A percentile compares a stretch with the other conserved stretches of the same genome.
Evolutionary conservation across 2,329 filamentous ascomycete species (phyloP).

Genomic region (Coniosporium uncinatum): DNA sequence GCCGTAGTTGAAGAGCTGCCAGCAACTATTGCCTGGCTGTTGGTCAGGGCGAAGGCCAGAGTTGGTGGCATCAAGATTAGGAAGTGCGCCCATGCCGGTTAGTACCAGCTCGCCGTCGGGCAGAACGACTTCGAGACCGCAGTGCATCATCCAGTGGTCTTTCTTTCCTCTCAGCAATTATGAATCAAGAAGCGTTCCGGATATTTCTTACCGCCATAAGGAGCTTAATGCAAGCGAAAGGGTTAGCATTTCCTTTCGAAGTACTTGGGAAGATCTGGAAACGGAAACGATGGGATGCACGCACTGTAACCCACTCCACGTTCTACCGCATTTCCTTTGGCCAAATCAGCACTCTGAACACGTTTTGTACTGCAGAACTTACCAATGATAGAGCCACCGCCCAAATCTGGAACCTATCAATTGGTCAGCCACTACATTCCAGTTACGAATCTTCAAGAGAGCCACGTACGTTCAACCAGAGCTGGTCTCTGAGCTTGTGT

Average conservation of each 20-base stretch:
- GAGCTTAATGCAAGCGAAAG: too few relatives aligned
- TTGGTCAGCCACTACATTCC: too few relatives aligned
- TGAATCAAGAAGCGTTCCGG: too few relatives aligned
- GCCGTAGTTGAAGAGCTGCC: background rate
- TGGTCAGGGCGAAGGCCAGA: background rate
- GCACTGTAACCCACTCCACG: background rate
- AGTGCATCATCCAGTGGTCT: conserved; percentile 39
- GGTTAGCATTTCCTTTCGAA: too few relatives aligned
- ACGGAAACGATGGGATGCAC: too few relatives aligned
- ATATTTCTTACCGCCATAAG: too few relatives aligned
- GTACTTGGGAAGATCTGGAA: too few relatives aligned
- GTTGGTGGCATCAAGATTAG: conserved; percentile 4
- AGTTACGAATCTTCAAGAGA: too few relatives aligned
- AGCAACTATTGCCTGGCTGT: background rate
- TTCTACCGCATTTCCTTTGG: background rate
- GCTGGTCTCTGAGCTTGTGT: conserved; percentile 15
- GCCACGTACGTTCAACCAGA: conserved; percentile 15
- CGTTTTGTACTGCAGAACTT: conserved; percentile 45
- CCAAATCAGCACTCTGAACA: conserved; percentile 36
- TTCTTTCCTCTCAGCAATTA: conserved; percentile 29
- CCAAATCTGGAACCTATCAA: conserved; percentile 40
- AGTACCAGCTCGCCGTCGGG: conserved; percentile 29
- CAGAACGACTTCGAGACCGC: conserved; percentile 35
- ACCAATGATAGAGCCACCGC: conserved; percentile 42
- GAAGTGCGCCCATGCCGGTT: conserved; percentile 33